Evolutionary conservation across 495 filamentous ascomycete species (phyloP), one percentile per base, ranked within the genome.

Genomic region (Penicillium ochrochloron): DNA sequence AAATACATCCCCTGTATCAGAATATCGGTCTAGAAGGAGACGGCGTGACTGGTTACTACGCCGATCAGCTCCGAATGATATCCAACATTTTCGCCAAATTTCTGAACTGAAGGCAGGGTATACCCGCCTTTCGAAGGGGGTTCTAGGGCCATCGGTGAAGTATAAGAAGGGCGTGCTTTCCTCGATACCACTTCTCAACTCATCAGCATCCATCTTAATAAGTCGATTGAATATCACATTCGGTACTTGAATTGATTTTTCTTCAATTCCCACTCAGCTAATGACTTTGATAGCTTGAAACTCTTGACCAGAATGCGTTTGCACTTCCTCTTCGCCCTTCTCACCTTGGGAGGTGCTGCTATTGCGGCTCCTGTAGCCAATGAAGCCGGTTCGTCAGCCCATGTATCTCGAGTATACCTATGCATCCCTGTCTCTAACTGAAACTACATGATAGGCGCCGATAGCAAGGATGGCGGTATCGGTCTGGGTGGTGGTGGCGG

Each of bases 341-440:
- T 68, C 6, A n/a, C 57, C 46, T 48, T 68, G 17, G 59, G 51
- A 53, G 48, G 62, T 34, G 54, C 55, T 44, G 55, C 64, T 52
- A 52, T 70, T 59, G 64, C 67, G 41, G 54, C 61, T 12, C 67
- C 67, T 12, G 44, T 70, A 35, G 61, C 67, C 12, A 41, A 35
- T 5, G 27, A 66, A 23, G 58, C 58, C 23, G 41, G 61, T 64
- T 7, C 29, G 63, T 66, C 8, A 35, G 15, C 31, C 51, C 29
- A 19, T n/a, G 7, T 33, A 25, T 37, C 15, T 23, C 34, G 0
- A 9, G 2, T 2, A 27, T 34, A 56, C n/a, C 2, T 12, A 34
- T 23, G 27, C 25, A 27, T 27, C 25, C 25, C 31, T 19, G 3
- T 23, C 35, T 17, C 52, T 46, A n/a, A 48, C 25, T 23, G 14